Evolutionary conservation across 805 yeast genomes (phyloP), one percentile per base, ranked within the genome.

Genomic region (Saccharomycopsis oosterbeekiorum): DNA sequence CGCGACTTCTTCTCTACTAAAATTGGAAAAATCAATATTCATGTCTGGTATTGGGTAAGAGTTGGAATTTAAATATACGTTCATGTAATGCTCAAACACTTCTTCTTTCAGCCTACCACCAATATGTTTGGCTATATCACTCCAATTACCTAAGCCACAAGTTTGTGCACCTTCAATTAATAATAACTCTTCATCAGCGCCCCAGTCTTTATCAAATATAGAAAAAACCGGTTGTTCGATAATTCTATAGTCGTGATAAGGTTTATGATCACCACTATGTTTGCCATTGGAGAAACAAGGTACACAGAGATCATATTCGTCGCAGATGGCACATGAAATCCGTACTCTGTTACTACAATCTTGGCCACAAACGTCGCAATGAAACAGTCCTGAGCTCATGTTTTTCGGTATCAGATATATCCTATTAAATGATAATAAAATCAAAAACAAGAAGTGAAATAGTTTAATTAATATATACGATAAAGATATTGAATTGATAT

Each of bases 141-240:
- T 96, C 99, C 99, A 94, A 71, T 92, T 91, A 1, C 99, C 99
- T 60, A 94, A 72, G 0, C 99, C 99, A 55, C 83, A 80, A 10
- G 89, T 86, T 72, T 94, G 97, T 54, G 96, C 86, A 9, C 97
- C 98, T 71, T 91, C 96, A 14, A 96, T 81, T 62, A 94, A 76
- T 39, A 89, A 78, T 61, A 92, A 70, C 73, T 94, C 99, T 72
- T 94, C 99, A 74, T 94, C 99, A 1, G 99, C 99, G 42, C 99
- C 99, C 98, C 99, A 94, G 61, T 86, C 92, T 61, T 80, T 82
- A 59, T 84, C 88, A 67, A 96, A 86, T 10, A 96, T 88, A 0
- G 99, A 99, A 70, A 89, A 93, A 2, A 96, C 88, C 70, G 93
- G 93, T 67, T 96, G 97, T 72, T 94, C 99, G 34, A 93, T 85